A percentile compares a stretch with the other conserved stretches of the same genome.
Conservation (phyloP, 257 asterid species). For the Solanum etuberosum region DNA sequence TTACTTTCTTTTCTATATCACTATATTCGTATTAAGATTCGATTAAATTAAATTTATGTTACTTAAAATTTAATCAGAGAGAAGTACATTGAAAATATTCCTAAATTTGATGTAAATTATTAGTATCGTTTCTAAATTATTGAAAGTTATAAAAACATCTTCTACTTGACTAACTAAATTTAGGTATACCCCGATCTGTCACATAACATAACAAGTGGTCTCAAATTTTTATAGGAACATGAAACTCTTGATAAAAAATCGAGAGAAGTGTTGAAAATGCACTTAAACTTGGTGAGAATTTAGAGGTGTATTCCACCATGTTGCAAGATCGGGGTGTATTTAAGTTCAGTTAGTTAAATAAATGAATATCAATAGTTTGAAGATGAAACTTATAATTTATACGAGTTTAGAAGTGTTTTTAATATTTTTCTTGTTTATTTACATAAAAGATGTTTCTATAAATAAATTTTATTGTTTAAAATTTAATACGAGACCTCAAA, state of each 20-base stretch:
- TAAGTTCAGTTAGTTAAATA: no score
- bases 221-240: not conserved
- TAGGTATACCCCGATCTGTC: fast-evolving
- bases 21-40: fast-evolving
- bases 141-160: not conserved
- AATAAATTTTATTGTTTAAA: not conserved
- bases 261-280: not conserved
- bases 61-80: fast-evolving
- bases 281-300: no score
- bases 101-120: no score
- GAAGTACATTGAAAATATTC: no score
- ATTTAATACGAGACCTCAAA: fast-evolving
- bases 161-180: no score
- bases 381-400: no score
- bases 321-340: no score
- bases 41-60: not conserved
- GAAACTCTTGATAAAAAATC: no score
- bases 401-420: fast-evolving
- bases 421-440: no score
- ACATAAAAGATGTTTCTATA: not conserved
- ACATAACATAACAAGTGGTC: not conserved
- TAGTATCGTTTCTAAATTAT: fast-evolving
- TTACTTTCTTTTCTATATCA: not conserved
- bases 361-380: no score
- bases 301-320: no score